phyloP scores from a whole-genome alignment of 148 eudicot genomes.

The Cornus kousa region DNA sequence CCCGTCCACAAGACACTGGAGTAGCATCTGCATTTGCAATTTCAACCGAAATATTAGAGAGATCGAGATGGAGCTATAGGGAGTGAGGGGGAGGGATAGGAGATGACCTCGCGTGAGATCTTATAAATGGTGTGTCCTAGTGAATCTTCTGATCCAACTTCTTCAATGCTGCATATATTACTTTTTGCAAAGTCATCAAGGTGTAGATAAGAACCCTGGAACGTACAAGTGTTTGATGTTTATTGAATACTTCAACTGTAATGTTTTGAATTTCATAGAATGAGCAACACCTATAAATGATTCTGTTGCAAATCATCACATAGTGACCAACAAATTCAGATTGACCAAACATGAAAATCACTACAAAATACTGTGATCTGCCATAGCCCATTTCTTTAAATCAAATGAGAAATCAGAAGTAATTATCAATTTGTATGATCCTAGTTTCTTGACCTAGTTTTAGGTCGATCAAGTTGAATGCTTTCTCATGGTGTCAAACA shows the following conservation, averaged over 20 bases:
- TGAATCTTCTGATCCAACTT: slow-evolving; percentile 36
- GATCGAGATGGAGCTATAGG: not conserved
- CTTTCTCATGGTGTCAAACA: too few relatives aligned
- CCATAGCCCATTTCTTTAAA: not conserved
- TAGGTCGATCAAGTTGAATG: too few relatives aligned
- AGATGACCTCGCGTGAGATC: slow-evolving; percentile 50
- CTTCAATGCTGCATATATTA: slow-evolving; percentile 26
- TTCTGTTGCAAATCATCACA: too few relatives aligned
- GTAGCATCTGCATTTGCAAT: slow-evolving; percentile 61
- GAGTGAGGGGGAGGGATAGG: not conserved
- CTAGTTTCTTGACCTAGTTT: too few relatives aligned
- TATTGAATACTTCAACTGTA: too few relatives aligned
- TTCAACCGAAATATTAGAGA: not conserved
- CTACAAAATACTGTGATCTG: too few relatives aligned
- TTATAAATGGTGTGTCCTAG: slow-evolving; percentile 35
- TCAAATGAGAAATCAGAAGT: not conserved
- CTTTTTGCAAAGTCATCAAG: slow-evolving; percentile 12
- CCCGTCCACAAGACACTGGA: slow-evolving; percentile 26
- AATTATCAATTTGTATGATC: not conserved
- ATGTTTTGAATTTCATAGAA: not conserved
- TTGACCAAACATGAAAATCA: too few relatives aligned
- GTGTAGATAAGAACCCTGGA: slow-evolving; percentile 33
- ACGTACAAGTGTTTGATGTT: not conserved
- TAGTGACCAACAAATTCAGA: not conserved
- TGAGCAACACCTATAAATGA: too few relatives aligned